Conservation (phyloP, 139 green algal species). For the Edaphochlamys debaryana region DNA sequence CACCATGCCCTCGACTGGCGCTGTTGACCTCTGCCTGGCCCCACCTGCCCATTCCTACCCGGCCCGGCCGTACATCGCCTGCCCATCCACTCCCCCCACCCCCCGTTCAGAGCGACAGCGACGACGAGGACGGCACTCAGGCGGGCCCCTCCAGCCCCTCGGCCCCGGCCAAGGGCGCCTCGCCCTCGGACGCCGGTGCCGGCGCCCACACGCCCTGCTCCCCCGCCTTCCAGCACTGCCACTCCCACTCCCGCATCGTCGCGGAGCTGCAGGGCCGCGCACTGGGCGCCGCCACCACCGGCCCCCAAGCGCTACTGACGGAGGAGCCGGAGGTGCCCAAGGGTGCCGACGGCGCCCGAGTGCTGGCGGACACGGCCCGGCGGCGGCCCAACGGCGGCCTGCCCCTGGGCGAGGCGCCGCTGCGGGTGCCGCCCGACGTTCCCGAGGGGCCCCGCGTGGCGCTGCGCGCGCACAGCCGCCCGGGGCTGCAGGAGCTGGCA, state of each 20-base stretch:
- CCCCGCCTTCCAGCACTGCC: conserved; percentile 38
- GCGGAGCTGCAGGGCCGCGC: conserved; percentile 11
- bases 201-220: conserved; percentile 1
- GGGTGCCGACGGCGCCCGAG: too few relatives aligned
- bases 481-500: conserved; percentile 22
- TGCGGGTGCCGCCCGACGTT: conserved; percentile 2
- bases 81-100: too few relatives aligned
- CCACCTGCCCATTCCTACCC: too few relatives aligned
- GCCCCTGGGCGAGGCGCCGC: conserved; percentile 11
- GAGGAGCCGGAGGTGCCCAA: too few relatives aligned
- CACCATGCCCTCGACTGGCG: too few relatives aligned
- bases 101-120: too few relatives aligned
- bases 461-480: conserved; percentile 7
- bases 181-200: neutral
- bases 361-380: too few relatives aligned
- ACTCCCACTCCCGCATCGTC: conserved; percentile 26
- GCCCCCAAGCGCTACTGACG: too few relatives aligned
- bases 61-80: too few relatives aligned
- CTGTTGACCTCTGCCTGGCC: too few relatives aligned
- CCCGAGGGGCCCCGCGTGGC: conserved; percentile 22
- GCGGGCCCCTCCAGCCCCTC: neutral
- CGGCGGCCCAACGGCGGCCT: too few relatives aligned
- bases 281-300: neutral
- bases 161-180: neutral
- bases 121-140: neutral